Evolutionary conservation across 768 basidiomycete species (phyloP).

Genomic region (Pisolithus sp.): DNA sequence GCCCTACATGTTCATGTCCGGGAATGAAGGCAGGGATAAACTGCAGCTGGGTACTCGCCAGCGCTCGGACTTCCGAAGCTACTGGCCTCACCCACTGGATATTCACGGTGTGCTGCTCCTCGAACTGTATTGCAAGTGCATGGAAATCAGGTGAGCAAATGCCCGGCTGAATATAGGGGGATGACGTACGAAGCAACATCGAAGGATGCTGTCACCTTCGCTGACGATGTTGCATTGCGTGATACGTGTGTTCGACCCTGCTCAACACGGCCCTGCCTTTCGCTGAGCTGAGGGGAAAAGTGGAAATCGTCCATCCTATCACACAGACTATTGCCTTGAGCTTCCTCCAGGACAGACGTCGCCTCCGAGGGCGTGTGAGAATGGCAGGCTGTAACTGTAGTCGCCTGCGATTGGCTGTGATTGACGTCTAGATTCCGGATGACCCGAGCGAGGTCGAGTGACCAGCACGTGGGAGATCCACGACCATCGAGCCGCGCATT

Average conservation of each 20-base stretch:
- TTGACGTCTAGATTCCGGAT: conserved; percentile 10
- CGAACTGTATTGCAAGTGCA: background rate
- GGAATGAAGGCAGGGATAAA: conserved; percentile 17
- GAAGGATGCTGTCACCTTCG: background rate
- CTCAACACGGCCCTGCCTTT: conserved; percentile 10
- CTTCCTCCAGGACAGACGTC: conserved; percentile 15
- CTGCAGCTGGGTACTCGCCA: background rate
- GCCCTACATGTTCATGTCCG: conserved; percentile 24
- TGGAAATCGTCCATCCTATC: conserved; percentile 20
- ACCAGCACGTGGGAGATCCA: conserved; percentile 19
- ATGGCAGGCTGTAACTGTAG: conserved; percentile 7
- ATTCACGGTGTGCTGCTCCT: background rate
- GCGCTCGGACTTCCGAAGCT: background rate
- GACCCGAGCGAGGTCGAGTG: conserved; percentile 10
- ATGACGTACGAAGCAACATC: background rate
- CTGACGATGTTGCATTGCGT: background rate
- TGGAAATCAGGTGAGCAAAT: background rate
- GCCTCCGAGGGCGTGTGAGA: conserved; percentile 4
- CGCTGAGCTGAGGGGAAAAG: conserved; percentile 12
- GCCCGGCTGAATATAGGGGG: background rate
- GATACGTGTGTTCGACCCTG: conserved; percentile 3
- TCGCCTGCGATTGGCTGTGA: conserved; percentile 11
- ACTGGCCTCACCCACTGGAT: background rate
- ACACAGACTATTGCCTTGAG: conserved; percentile 18
- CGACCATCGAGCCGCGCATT: conserved; percentile 10